Conservation (phyloP, 1,284 basidiomycete genomes). For the Sporisorium iseilematis-ciliati region DNA sequence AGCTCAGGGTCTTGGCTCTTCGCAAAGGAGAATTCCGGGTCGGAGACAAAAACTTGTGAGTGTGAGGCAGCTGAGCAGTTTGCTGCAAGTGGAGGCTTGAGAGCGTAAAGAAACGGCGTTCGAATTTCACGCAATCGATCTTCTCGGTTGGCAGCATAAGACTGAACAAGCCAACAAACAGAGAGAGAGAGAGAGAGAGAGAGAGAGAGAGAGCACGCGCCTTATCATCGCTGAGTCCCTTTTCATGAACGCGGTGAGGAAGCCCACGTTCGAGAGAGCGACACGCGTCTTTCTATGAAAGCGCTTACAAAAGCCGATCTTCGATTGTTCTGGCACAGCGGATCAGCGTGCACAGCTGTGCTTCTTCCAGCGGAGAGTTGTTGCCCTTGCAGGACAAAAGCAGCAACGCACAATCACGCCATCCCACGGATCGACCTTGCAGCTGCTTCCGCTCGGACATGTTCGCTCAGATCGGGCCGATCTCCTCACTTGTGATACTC, state of each 20-base stretch:
- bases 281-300: slow-evolving; percentile 5
- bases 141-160: not conserved
- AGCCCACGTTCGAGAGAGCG: slow-evolving; percentile 1
- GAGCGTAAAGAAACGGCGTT: not conserved
- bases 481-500: too few species aligned
- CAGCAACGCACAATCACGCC: too few species aligned
- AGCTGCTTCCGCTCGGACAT: too few species aligned
- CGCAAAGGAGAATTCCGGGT: slow-evolving; percentile 32
- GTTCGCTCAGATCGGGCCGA: not conserved
- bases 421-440: too few species aligned
- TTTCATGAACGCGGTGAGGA: not conserved
- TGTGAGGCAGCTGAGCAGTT: slow-evolving; percentile 19
- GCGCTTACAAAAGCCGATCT: slow-evolving; percentile 20
- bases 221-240: not conserved
- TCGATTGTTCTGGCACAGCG: not conserved
- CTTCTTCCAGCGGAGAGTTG: not conserved
- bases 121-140: slow-evolving; percentile 15
- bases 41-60: slow-evolving; percentile 3
- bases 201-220: not conserved
- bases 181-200: too few species aligned
- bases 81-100: slow-evolving; percentile 18
- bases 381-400: not conserved
- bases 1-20: not conserved
- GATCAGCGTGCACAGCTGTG: slow-evolving; percentile 12
- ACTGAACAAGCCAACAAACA: not conserved